Conservation (phyloP, 2,329 filamentous ascomycete genomes). For the Colletotrichum tofieldiae region DNA sequence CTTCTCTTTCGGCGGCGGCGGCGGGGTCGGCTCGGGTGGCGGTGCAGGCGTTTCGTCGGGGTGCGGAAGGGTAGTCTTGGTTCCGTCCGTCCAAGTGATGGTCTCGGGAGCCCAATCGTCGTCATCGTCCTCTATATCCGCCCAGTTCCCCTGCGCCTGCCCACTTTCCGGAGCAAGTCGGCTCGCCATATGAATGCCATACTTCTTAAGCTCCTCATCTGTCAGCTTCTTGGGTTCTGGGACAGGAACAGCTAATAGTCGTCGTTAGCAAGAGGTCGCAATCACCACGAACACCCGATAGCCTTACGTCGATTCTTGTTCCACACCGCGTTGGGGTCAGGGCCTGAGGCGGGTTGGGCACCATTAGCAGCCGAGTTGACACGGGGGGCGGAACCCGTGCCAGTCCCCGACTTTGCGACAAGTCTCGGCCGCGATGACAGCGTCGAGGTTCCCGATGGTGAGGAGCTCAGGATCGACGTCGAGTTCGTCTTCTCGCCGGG, state of each 20-base stretch:
- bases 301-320: constrained; percentile 88
- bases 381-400: constrained; percentile 66
- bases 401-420: constrained; percentile 81
- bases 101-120: constrained; percentile 90
- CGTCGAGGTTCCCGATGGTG: constrained; percentile 62
- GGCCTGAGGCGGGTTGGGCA: constrained; percentile 72
- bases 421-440: constrained; percentile 77
- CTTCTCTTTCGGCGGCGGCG: constrained; percentile 49
- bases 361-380: constrained; percentile 65
- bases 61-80: constrained; percentile 82
- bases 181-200: constrained; percentile 87
- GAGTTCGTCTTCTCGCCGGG: constrained; percentile 65
- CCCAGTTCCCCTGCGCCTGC: constrained; percentile 87
- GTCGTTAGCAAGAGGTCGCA: constrained; percentile 46
- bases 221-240: constrained; percentile 87
- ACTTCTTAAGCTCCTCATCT: constrained; percentile 89
- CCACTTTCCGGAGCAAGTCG: constrained; percentile 83
- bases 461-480: constrained; percentile 60
- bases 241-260: constrained; percentile 68
- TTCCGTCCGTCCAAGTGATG: constrained; percentile 91
- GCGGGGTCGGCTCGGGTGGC: constrained; percentile 48
- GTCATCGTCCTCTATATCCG: constrained; percentile 90
- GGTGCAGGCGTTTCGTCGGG: constrained; percentile 64
- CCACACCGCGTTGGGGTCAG: constrained; percentile 85
- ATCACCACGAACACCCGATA: constrained; percentile 15